Conservation (phyloP, 768 basidiomycete species). For the Tylopilus cervinicoccineus region DNA sequence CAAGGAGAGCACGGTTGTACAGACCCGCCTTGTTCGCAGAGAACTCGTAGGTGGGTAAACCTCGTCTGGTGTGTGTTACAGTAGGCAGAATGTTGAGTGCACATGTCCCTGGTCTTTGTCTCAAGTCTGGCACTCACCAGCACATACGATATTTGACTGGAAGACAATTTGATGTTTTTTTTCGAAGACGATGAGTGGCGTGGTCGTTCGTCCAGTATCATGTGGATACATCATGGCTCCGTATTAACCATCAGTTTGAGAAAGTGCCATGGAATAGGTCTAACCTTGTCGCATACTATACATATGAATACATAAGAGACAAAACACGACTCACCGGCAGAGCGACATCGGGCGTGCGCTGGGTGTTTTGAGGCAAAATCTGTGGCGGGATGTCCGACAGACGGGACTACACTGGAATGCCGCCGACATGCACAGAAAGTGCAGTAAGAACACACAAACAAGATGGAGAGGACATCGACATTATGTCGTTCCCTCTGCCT, state of each 20-base stretch:
- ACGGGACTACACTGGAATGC: conserved; percentile 7
- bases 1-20: neutral
- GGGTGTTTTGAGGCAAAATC: conserved; percentile 10
- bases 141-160: conserved; percentile 20
- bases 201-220: conserved; percentile 6
- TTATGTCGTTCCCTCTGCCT: neutral
- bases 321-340: conserved; percentile 9
- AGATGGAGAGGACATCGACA: neutral
- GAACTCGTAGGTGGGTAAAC: neutral
- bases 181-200: too few species aligned
- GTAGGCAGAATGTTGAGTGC: conserved; percentile 1
- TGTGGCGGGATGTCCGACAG: conserved; percentile 20
- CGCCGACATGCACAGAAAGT: neutral
- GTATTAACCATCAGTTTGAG: neutral
- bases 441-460: conserved; percentile 3
- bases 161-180: too few species aligned
- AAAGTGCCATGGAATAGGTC: conserved; percentile 1
- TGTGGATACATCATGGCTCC: conserved; percentile 1
- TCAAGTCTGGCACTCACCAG: conserved; percentile 4
- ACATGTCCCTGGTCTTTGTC: conserved; percentile 16
- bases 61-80: conserved; percentile 1
- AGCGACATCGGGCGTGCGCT: neutral
- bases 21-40: neutral
- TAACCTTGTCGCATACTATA: conserved; percentile 1
- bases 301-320: neutral